Conservation (phyloP, 192 early-diverging fungal genomes). For the Podila minutissima region DNA sequence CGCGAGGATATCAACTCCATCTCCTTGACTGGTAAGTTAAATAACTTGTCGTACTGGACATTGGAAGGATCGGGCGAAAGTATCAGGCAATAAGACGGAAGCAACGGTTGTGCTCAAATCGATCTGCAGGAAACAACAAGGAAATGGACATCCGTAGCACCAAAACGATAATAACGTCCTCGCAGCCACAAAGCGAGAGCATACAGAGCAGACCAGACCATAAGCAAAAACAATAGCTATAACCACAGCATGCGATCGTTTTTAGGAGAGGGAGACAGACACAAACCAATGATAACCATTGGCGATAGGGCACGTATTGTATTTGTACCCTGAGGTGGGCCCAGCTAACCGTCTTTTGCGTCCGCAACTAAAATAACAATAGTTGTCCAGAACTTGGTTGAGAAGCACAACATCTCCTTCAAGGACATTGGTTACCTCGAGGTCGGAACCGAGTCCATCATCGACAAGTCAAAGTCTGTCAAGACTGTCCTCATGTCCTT, state of each 20-base stretch:
- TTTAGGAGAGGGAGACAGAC: background rate
- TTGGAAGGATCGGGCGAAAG: background rate
- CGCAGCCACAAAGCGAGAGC: too few relatives aligned
- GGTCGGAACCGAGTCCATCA: conserved; percentile 98
- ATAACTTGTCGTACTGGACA: background rate
- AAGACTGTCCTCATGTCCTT: conserved; percentile 97
- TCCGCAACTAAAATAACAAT: conserved; percentile 25
- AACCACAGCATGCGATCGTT: background rate
- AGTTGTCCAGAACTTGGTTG: conserved; percentile 91
- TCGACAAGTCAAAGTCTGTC: conserved; percentile 99
- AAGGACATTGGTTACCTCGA: conserved; percentile 93
- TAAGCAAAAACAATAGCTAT: background rate
- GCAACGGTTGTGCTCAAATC: too few relatives aligned
- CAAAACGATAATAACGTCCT: too few relatives aligned
- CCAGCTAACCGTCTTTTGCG: background rate
- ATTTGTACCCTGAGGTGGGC: too few relatives aligned
- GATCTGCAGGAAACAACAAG: too few relatives aligned
- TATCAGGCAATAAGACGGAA: background rate
- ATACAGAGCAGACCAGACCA: background rate
- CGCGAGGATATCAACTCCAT: conserved; percentile 95
- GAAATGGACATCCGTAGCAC: too few relatives aligned
- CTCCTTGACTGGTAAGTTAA: conserved; percentile 77
- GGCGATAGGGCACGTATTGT: background rate
- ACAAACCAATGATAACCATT: background rate
- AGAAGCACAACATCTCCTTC: conserved; percentile 90